Evolutionary conservation across 2,329 filamentous ascomycete genomes (phyloP), one percentile per base, ranked within the genome.

Genomic region (Lachnum nothofagi): DNA sequence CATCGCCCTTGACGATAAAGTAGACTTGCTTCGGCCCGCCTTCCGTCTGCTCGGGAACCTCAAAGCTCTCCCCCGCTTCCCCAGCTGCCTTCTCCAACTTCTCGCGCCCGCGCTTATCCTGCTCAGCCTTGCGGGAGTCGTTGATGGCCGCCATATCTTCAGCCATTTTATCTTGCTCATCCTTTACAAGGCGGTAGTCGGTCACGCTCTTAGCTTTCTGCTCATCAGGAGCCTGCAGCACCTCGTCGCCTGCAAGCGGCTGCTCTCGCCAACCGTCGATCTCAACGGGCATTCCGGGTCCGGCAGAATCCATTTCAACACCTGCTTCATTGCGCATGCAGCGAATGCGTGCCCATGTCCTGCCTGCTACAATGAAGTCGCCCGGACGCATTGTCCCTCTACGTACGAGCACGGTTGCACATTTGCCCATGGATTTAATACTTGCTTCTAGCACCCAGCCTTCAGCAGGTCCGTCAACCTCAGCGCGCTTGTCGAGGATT

Each of bases 361-460:
- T 83, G 20, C 93, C 94, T 1, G 93, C 93, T 8, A 95, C 89
- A 44, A 98, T 80, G 48, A 87, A 76, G 65, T 94, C 86, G 16
- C 93, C 93, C 0, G 78, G 75, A 5, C 82, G 81, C 34, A 98
- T 75, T 0, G 91, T 97, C 42, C 93, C 93, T 49, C 88, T 83
- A 58, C 89, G 86, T 45, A 98, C 83, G 5, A 98, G 82, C 1
- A 96, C 79, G 0, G 93, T 96, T 4, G 93, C 93, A 8, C 88
- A 85, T 58, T 88, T 88, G 33, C 93, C 93, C 33, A 83, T 79
- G 16, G 81, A 79, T 70, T 95, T 96, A 14, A 94, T 86, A 46
- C 87, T 88, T 34, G 88, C 89, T 71, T 98, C 93, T 5, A 98
- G 78, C 16, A 98, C 78, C 88, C 91, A 96, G 14, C 93, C 93